Base-by-base conservation (phyloP, 2,329 filamentous ascomycete species). In the Alternaria arbusti region DNA sequence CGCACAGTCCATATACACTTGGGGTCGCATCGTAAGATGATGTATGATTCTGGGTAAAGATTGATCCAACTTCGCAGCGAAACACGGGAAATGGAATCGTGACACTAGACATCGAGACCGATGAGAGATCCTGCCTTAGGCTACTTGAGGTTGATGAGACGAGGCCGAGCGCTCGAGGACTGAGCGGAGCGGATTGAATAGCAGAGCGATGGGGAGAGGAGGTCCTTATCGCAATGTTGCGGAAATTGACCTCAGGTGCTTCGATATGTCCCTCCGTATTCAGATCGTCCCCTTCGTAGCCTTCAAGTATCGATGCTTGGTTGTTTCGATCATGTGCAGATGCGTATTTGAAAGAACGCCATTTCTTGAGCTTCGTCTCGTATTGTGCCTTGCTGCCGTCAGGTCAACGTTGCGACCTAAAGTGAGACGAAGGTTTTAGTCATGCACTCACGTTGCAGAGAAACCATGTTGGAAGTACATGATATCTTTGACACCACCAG, bases 301-400 rank as follows among this genome's bases (percentile, higher is more conserved):
- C n/a, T n/a, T n/a, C n/a, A n/a, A n/a, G n/a, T n/a, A n/a, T n/a
- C n/a, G n/a, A n/a, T n/a, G n/a, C n/a, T n/a, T n/a, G n/a, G n/a
- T n/a, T n/a, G n/a, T n/a, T n/a, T n/a, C n/a, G n/a, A 50, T 30
- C n/a, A 13, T 6, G 25, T 15, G 25, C 46, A 3, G 25, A 1
- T 30, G 6, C 3, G 3, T 50, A 30, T 9, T 50, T 50, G 3
- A n/a, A n/a, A n/a, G n/a, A n/a, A n/a, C n/a, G n/a, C 46, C 46
- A 50, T 50, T 12, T 50, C n/a, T 22, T 50, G 3, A 50, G 46
- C n/a, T 10, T 50, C 8, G 46, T 50, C 13, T 50, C 26, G 11
- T 50, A 50, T 6, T 50, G 47, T 1, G 47, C 3, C 22, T 30
- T 30, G 11, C 47, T 50, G 4, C 2, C 4, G n/a, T n/a, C n/a